phyloP scores from a whole-genome alignment of 768 basidiomycete species.

The Mycena olivaceomarginata region DNA sequence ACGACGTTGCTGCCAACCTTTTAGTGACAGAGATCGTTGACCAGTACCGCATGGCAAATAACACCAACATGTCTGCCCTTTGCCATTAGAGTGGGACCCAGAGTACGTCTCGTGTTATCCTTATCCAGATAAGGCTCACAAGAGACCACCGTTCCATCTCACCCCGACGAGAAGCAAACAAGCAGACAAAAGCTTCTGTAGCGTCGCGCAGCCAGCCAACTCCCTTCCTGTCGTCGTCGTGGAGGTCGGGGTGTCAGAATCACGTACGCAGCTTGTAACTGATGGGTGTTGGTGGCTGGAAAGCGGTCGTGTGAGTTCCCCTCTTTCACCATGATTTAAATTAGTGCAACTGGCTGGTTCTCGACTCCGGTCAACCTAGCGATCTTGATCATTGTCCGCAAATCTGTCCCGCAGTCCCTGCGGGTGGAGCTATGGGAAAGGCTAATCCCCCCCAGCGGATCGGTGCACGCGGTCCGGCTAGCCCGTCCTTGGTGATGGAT shows the following conservation, averaged over 20 bases:
- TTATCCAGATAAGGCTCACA: not conserved
- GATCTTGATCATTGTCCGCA: not conserved
- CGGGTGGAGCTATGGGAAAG: slow-evolving; percentile 8
- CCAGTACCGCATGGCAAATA: not conserved
- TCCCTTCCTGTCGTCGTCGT: not conserved
- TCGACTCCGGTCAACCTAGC: too few relatives aligned
- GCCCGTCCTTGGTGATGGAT: too few relatives aligned
- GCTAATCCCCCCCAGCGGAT: too few relatives aligned
- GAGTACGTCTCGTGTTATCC: not conserved
- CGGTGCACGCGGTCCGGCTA: too few relatives aligned
- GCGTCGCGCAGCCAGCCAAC: not conserved
- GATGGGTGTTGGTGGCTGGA: too few relatives aligned
- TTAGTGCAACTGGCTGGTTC: too few relatives aligned
- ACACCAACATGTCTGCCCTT: not conserved
- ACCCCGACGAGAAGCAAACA: slow-evolving; percentile 1
- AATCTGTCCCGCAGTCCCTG: not conserved
- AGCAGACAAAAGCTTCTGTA: slow-evolving; percentile 1
- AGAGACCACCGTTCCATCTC: not conserved
- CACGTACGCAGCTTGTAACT: not conserved
- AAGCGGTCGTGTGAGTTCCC: too few relatives aligned
- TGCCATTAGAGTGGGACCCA: not conserved
- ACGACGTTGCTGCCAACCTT: slow-evolving; percentile 7
- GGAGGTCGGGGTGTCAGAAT: slow-evolving; percentile 3
- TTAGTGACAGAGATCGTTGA: not conserved
- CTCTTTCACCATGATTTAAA: too few relatives aligned